phyloP scores from a whole-genome alignment of 2,329 filamentous ascomycete species.

The Trichoderma afroharzianum region DNA sequence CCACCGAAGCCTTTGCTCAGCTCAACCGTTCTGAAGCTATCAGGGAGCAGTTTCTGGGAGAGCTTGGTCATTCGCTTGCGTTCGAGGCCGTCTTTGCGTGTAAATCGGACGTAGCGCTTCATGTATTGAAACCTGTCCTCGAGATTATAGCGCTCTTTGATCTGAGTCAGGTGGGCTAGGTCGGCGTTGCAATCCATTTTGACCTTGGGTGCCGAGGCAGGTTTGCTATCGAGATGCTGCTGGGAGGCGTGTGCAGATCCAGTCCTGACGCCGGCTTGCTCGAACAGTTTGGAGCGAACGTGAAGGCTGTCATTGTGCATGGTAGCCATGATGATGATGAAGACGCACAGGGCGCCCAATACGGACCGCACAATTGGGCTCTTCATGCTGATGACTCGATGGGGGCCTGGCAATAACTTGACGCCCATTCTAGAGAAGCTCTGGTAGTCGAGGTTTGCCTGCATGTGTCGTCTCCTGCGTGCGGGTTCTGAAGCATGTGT shows the following conservation, averaged over 20 bases:
- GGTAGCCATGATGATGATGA: conserved; percentile 41
- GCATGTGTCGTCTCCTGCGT: neutral
- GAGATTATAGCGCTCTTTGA: conserved; percentile 47
- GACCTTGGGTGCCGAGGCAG: conserved; percentile 22
- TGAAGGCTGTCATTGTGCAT: conserved; percentile 41
- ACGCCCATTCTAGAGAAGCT: conserved; percentile 34
- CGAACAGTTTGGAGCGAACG: conserved; percentile 39
- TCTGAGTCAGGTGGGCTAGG: conserved; percentile 40
- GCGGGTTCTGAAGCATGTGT: neutral
- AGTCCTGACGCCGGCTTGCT: conserved; percentile 30
- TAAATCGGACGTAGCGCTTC: conserved; percentile 52
- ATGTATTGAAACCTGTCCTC: conserved; percentile 52
- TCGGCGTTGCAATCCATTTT: conserved; percentile 51
- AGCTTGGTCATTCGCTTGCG: conserved; percentile 52
- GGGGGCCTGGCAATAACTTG: conserved; percentile 33
- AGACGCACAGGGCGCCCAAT: conserved; percentile 40
- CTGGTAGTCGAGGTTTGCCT: neutral
- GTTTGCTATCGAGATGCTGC: conserved; percentile 28
- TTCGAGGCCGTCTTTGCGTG: conserved; percentile 43
- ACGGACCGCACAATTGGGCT: conserved; percentile 46
- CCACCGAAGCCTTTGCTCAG: conserved; percentile 39
- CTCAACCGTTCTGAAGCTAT: conserved; percentile 47
- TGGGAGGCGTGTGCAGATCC: conserved; percentile 26
- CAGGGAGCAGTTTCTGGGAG: conserved; percentile 45
- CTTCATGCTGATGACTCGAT: conserved; percentile 46